Percentiles rank a stretch among this genome's conserved stretches.
Evolutionary conservation across 768 basidiomycete genomes (phyloP).

Genomic region (Suillus sp.): DNA sequence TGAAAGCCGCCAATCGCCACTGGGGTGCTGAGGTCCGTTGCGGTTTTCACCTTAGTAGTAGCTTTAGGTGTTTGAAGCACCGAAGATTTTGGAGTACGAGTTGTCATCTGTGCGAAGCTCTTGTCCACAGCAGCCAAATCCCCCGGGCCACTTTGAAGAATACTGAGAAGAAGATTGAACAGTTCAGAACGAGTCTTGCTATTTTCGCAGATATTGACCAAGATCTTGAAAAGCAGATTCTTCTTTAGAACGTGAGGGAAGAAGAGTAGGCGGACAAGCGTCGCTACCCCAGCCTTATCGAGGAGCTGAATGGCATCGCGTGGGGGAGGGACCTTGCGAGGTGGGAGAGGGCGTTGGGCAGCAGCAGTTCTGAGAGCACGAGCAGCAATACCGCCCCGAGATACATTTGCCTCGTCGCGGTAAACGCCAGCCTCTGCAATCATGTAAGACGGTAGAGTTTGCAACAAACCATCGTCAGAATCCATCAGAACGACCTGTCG

Average conservation of each 20-base stretch:
- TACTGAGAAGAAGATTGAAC: conserved; percentile 91
- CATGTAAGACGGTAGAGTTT: conserved; percentile 81
- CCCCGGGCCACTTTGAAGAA: conserved; percentile 93
- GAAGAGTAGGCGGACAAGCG: conserved; percentile 90
- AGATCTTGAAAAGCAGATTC: conserved; percentile 81
- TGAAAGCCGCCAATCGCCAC: conserved; percentile 54
- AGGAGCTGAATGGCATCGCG: conserved; percentile 93
- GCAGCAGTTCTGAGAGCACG: conserved; percentile 18
- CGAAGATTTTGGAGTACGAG: conserved; percentile 61
- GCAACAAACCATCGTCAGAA: conserved; percentile 82
- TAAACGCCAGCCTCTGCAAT: conserved; percentile 79
- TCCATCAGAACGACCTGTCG: conserved; percentile 91
- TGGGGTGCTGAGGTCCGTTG: conserved; percentile 52
- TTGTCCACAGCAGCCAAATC: conserved; percentile 91
- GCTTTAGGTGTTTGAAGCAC: conserved; percentile 44
- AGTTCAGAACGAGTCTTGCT: conserved; percentile 87
- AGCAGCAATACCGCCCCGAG: conserved; percentile 29
- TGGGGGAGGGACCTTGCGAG: conserved; percentile 54
- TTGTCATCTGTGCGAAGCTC: conserved; percentile 89
- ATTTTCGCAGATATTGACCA: conserved; percentile 96
- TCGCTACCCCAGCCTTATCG: conserved; percentile 86
- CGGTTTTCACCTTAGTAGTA: conserved; percentile 69
- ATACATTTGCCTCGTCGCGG: conserved; percentile 53
- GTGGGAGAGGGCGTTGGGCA: conserved; percentile 30
- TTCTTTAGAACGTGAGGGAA: conserved; percentile 93